These are phyloP conservation scores for Nadsonia commutata DNA, from an alignment of 1,139 yeast species.

Conservation along the genomic window DNA sequence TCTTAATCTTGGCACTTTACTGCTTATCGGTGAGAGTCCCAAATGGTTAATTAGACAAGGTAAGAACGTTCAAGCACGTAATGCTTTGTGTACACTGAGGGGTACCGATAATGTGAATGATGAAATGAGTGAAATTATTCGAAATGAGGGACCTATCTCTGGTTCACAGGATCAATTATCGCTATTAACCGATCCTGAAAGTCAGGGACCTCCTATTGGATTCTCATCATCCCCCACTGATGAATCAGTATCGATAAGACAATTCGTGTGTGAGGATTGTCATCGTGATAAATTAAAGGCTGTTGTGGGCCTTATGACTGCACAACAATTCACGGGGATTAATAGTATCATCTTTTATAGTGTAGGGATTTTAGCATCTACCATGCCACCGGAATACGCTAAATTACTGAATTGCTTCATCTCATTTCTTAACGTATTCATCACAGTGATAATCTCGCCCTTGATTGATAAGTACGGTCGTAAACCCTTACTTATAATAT, in stretches of 20 bases:
- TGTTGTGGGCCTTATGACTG: constrained; percentile 61
- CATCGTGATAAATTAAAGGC: constrained; percentile 47
- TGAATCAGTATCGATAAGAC: constrained; percentile 11
- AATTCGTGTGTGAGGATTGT: constrained; percentile 37
- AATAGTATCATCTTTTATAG: constrained; percentile 89
- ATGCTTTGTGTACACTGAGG: constrained; percentile 23
- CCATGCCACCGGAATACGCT: constrained; percentile 52
- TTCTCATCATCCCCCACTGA: neutral
- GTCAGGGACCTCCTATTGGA: neutral
- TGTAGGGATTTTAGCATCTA: constrained; percentile 55
- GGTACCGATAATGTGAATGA: constrained; percentile 15
- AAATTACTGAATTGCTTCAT: constrained; percentile 59
- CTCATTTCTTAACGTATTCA: constrained; percentile 53
- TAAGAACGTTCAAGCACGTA: constrained; percentile 23
- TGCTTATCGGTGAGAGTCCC: constrained; percentile 62
- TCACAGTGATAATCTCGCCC: constrained; percentile 60
- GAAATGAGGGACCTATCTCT: constrained; percentile 3
- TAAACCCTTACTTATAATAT: constrained; percentile 49
- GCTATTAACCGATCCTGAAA: constrained; percentile 3
- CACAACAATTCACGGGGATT: constrained; percentile 88
- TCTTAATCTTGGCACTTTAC: constrained; percentile 31
- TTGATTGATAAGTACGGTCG: constrained; percentile 66
- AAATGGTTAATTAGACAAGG: constrained; percentile 47
- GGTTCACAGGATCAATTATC: constrained; percentile 1
- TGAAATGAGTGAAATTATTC: constrained; percentile 11